These are phyloP conservation scores for Kodamaea sagamina DNA, from an alignment of 805 yeast species.

Conservation along the genomic window DNA sequence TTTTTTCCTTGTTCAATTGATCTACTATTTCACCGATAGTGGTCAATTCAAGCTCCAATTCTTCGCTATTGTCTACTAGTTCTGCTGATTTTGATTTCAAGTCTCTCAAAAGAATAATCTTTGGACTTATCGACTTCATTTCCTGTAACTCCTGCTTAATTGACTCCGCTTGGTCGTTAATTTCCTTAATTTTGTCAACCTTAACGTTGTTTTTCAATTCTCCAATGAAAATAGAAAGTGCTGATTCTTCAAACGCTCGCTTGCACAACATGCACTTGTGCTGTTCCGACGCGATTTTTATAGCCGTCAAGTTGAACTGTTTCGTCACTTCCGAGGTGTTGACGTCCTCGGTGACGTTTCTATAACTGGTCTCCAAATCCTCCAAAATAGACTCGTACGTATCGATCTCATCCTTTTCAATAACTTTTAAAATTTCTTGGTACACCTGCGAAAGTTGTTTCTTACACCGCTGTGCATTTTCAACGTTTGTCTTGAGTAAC, in stretches of 20 bases:
- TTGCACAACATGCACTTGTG: slow-evolving; percentile 73
- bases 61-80: slow-evolving; percentile 6
- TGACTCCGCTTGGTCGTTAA: slow-evolving; percentile 30
- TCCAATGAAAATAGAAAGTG: slow-evolving; percentile 28
- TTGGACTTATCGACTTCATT: slow-evolving; percentile 31
- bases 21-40: slow-evolving; percentile 2
- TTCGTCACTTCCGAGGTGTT: slow-evolving; percentile 71
- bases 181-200: slow-evolving; percentile 29
- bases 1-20: background rate
- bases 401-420: slow-evolving; percentile 42
- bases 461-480: slow-evolving; percentile 8
- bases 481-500: slow-evolving; percentile 2
- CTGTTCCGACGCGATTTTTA: slow-evolving; percentile 56
- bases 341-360: slow-evolving; percentile 60
- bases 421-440: slow-evolving; percentile 24
- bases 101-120: slow-evolving; percentile 29
- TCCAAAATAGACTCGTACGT: slow-evolving; percentile 52
- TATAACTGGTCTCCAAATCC: slow-evolving; percentile 63
- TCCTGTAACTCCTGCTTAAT: slow-evolving; percentile 35
- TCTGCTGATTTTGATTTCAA: slow-evolving; percentile 18
- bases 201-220: slow-evolving; percentile 33
- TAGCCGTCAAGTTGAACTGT: slow-evolving; percentile 69
- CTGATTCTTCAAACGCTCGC: slow-evolving; percentile 55
- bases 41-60: slow-evolving; percentile 6
- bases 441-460: slow-evolving; percentile 8